These are phyloP conservation scores for Chalciporus piperatus DNA, from an alignment of 768 basidiomycete species.

Conservation along the genomic window DNA sequence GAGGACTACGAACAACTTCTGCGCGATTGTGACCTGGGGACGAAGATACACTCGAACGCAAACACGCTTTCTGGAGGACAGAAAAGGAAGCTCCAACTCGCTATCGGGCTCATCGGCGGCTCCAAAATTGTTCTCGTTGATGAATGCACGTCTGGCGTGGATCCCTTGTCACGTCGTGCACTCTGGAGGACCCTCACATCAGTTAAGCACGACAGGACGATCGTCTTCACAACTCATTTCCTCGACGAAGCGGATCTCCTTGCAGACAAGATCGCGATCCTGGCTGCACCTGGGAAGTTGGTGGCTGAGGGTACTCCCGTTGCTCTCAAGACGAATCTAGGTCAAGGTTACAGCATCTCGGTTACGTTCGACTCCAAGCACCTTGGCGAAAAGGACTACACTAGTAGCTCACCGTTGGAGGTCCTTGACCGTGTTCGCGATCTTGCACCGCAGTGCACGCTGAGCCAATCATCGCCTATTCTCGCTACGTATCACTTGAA, in stretches of 20 bases:
- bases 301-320: conserved; percentile 75
- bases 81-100: conserved; percentile 81
- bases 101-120: conserved; percentile 74
- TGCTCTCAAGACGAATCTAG: conserved; percentile 64
- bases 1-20: conserved; percentile 66
- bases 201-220: conserved; percentile 61
- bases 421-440: conserved; percentile 43
- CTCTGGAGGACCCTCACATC: conserved; percentile 74
- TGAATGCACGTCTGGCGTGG: conserved; percentile 78
- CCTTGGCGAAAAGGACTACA: conserved; percentile 24
- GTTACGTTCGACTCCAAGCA: conserved; percentile 45
- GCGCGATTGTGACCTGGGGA: conserved; percentile 68
- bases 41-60: conserved; percentile 66
- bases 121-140: conserved; percentile 66
- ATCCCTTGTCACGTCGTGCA: conserved; percentile 74
- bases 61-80: conserved; percentile 73
- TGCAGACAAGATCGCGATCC: conserved; percentile 71
- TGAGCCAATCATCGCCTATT: conserved; percentile 41
- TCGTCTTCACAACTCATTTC: conserved; percentile 81
- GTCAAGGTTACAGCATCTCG: conserved; percentile 68
- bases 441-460: conserved; percentile 44
- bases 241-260: conserved; percentile 78
- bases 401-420: conserved; percentile 13
- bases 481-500: conserved; percentile 56
- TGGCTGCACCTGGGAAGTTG: conserved; percentile 72